Conservation (phyloP, 1,284 basidiomycete genomes). For the Cerrena zonata region DNA sequence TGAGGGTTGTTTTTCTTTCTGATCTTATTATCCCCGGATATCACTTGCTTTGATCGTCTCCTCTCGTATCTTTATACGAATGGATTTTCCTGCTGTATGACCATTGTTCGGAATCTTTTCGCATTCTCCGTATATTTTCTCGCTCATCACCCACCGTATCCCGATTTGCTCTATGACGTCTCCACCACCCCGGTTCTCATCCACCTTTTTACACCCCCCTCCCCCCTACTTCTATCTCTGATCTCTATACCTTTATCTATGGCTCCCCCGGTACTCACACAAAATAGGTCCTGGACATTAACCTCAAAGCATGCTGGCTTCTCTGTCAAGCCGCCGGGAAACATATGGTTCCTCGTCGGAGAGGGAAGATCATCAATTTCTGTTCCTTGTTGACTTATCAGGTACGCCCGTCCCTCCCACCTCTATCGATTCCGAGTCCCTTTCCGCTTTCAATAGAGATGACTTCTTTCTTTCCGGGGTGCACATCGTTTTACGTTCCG, state of each 20-base stretch:
- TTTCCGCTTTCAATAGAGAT: not conserved
- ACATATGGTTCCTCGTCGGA: slow-evolving; percentile 71
- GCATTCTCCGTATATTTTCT: not conserved
- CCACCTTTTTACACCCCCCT: not conserved
- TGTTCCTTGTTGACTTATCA: slow-evolving; percentile 77
- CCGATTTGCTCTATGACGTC: not conserved
- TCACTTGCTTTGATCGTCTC: no score
- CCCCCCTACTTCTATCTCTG: not conserved
- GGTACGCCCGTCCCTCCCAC: slow-evolving; percentile 10
- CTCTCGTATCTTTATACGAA: no score
- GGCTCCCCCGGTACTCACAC: no score
- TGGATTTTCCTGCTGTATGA: no score
- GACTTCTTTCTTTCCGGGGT: no score
- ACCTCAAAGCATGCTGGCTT: slow-evolving; percentile 75
- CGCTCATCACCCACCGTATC: no score
- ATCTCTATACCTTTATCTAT: no score
- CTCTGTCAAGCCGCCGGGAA: slow-evolving; percentile 71
- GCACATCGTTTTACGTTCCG: not conserved
- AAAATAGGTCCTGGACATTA: slow-evolving; percentile 64
- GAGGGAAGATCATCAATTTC: slow-evolving; percentile 81
- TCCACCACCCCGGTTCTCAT: not conserved
- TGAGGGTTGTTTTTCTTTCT: no score
- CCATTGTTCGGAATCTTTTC: no score
- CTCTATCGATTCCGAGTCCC: not conserved
- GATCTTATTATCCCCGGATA: no score